Evolutionary conservation across 805 yeast genomes (phyloP).

Genomic region (Metschnikowia peoriensis): DNA sequence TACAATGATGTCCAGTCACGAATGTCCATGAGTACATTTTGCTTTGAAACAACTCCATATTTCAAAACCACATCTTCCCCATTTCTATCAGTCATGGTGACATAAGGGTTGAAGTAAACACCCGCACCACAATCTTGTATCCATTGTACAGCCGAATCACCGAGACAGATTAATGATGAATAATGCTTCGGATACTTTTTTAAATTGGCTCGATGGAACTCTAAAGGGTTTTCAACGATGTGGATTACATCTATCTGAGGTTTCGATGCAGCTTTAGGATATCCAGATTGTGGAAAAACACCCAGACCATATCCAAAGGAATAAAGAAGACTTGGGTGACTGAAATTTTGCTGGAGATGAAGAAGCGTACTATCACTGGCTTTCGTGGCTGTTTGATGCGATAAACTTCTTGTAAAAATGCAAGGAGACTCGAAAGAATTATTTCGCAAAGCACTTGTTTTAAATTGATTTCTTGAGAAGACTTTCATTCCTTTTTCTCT

Average conservation of each 20-base stretch:
- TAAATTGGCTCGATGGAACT: slow-evolving; percentile 77
- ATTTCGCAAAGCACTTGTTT: not conserved
- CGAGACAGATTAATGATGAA: slow-evolving; percentile 56
- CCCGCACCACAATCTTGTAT: slow-evolving; percentile 82
- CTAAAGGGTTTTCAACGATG: slow-evolving; percentile 69
- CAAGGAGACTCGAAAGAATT: not conserved
- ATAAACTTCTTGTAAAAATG: not conserved
- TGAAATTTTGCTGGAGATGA: slow-evolving; percentile 9
- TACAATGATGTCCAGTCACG: slow-evolving; percentile 85
- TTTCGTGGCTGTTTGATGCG: not conserved
- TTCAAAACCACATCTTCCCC: slow-evolving; percentile 50
- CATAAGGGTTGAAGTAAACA: slow-evolving; percentile 90
- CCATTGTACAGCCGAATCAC: slow-evolving; percentile 35
- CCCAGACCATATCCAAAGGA: slow-evolving; percentile 97
- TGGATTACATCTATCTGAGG: slow-evolving; percentile 86
- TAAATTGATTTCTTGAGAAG: not conserved
- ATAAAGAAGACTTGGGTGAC: slow-evolving; percentile 61
- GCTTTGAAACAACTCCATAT: slow-evolving; percentile 79
- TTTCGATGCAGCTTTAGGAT: slow-evolving; percentile 30
- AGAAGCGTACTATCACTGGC: slow-evolving; percentile 3
- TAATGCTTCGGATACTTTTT: slow-evolving; percentile 72
- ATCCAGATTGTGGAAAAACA: slow-evolving; percentile 68
- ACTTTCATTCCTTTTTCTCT: not conserved
- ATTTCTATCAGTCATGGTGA: slow-evolving; percentile 49
- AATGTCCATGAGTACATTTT: slow-evolving; percentile 62